Conservation (phyloP, 345 rosid genomes). For the Moricandia moricandioides region DNA sequence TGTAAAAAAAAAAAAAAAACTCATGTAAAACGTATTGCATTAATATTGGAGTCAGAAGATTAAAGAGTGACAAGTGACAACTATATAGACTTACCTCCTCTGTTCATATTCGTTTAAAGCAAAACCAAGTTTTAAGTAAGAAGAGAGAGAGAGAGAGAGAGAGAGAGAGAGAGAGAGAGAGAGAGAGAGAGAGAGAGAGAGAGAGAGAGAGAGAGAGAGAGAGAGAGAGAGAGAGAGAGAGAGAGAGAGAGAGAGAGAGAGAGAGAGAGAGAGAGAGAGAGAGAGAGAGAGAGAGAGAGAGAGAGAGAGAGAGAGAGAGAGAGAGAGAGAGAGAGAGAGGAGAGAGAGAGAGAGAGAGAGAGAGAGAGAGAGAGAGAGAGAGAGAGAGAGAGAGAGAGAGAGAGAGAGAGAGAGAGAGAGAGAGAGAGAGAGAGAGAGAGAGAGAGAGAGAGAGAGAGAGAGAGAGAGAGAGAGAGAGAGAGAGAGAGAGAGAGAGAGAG, state of each 20-base stretch:
- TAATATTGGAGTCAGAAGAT: neutral
- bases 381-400: neutral
- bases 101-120: neutral
- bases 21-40: neutral
- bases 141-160: neutral
- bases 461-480: neutral
- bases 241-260: neutral
- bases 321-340: neutral
- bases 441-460: neutral
- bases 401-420: neutral
- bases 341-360: too few species aligned
- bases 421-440: neutral
- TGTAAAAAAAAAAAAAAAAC: neutral
- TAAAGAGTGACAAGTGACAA: neutral
- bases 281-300: neutral
- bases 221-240: neutral
- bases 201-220: neutral
- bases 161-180: neutral
- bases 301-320: neutral
- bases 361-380: neutral
- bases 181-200: neutral
- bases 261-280: neutral
- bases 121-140: neutral
- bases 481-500: neutral
- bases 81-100: neutral